Evolutionary conservation across 148 eudicot genomes (phyloP).

Genomic region (Cornus suecica): DNA sequence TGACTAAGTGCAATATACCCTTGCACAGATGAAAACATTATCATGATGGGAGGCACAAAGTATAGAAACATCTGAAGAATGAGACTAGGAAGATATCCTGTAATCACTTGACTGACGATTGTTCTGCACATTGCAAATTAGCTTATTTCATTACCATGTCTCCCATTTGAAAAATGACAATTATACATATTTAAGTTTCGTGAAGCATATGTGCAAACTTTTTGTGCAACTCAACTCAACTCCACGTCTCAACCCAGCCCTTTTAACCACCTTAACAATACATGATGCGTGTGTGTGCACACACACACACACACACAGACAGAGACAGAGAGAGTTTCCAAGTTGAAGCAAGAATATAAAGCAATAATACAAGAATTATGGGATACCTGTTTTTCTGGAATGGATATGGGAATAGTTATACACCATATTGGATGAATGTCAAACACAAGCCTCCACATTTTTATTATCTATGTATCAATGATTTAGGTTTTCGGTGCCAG

Average conservation of each 20-base stretch:
- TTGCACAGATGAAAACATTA: conserved; percentile 70
- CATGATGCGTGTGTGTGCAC: too few species aligned
- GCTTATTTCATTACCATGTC: conserved; percentile 2
- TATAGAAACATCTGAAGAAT: conserved; percentile 64
- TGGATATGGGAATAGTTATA: too few species aligned
- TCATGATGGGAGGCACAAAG: conserved; percentile 69
- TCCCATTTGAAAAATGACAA: background rate
- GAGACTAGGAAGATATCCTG: conserved; percentile 92
- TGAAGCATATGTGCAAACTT: background rate
- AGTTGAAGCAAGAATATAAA: too few species aligned
- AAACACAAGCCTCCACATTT: too few species aligned
- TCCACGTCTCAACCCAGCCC: too few species aligned
- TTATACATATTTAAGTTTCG: background rate
- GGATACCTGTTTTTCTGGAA: too few species aligned
- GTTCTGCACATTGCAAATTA: conserved; percentile 38
- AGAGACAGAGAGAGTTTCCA: too few species aligned
- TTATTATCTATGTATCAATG: background rate
- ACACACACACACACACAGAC: too few species aligned
- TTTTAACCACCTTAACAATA: too few species aligned
- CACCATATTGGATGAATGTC: too few species aligned
- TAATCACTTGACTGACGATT: conserved; percentile 60
- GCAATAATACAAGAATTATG: background rate
- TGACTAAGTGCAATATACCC: conserved; percentile 69
- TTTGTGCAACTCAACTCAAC: too few species aligned
- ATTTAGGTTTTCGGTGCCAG: background rate